phyloP scores from a whole-genome alignment of 768 basidiomycete species.

The Rubroboletus pulcherrimus region DNA sequence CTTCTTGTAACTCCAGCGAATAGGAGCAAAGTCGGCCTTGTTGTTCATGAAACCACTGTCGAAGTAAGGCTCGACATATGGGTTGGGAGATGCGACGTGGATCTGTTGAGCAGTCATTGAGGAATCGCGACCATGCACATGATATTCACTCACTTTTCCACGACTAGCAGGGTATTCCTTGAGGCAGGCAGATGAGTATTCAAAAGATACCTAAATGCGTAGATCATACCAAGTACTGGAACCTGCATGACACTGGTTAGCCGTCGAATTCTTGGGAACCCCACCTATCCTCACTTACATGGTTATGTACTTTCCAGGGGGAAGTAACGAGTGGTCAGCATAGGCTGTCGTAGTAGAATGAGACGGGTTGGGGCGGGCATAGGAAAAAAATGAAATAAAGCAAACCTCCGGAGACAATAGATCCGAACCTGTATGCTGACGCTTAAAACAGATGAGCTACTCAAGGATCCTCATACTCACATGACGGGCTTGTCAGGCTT shows the following conservation, averaged over 20 bases:
- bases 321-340: constrained; percentile 66
- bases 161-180: constrained; percentile 68
- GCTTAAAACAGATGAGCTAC: not conserved
- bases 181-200: not conserved
- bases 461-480: constrained; percentile 30
- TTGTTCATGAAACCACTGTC: constrained; percentile 79
- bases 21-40: constrained; percentile 73
- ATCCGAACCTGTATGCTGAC: constrained; percentile 45
- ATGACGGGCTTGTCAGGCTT: constrained; percentile 79
- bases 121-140: too few relatives aligned
- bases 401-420: constrained; percentile 59
- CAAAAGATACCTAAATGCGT: not conserved
- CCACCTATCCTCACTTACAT: constrained; percentile 39
- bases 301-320: constrained; percentile 68
- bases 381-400: not conserved
- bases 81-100: constrained; percentile 56
- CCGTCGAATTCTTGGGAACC: constrained; percentile 20
- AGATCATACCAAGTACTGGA: constrained; percentile 53
- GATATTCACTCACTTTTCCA: constrained; percentile 46
- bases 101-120: constrained; percentile 38
- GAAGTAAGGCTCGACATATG: constrained; percentile 60
- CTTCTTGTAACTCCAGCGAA: constrained; percentile 77
- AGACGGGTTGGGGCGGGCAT: not conserved
- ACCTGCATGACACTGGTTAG: constrained; percentile 22
- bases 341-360: constrained; percentile 40